phyloP scores from a whole-genome alignment of 2,329 filamentous ascomycete species.

The Paecilomyces niveus region DNA sequence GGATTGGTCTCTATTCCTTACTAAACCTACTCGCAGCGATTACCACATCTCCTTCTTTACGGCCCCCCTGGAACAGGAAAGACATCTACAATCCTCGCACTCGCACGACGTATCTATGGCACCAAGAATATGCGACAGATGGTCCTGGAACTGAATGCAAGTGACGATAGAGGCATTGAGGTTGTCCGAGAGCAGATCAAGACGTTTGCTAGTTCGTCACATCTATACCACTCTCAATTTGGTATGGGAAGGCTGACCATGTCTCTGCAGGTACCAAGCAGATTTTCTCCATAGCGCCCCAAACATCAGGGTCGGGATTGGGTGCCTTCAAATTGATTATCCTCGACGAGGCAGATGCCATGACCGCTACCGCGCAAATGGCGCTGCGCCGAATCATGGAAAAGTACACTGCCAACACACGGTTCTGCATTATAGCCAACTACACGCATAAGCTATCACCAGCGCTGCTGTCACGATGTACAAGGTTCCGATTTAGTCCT shows the following conservation, averaged over 20 bases:
- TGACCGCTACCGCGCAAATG: conserved; percentile 99
- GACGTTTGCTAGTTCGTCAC: conserved; percentile 73
- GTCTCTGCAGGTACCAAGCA: conserved; percentile 64
- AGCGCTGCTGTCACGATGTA: conserved; percentile 85
- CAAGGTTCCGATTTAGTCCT: conserved; percentile 89
- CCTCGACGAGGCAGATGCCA: conserved; percentile 96
- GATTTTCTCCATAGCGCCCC: conserved; percentile 68
- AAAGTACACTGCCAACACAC: conserved; percentile 95
- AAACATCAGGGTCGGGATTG: conserved; percentile 43
- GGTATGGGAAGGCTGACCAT: conserved; percentile 1
- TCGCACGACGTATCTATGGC: conserved; percentile 90
- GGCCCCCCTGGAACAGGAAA: conserved; percentile 95
- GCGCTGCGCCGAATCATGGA: conserved; percentile 96
- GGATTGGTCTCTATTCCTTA: not conserved
- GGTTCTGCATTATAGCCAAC: conserved; percentile 98
- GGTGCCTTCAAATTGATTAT: conserved; percentile 93
- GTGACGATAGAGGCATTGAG: conserved; percentile 94
- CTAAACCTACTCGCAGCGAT: conserved; percentile 44
- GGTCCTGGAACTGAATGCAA: conserved; percentile 96
- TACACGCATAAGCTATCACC: conserved; percentile 97
- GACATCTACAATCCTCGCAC: conserved; percentile 89
- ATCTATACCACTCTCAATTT: not conserved
- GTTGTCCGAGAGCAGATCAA: conserved; percentile 99
- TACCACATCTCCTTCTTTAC: conserved; percentile 94
- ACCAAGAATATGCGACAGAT: conserved; percentile 90